Conservation (phyloP, 2,329 filamentous ascomycete species). For the Penicillium capsulatum region DNA sequence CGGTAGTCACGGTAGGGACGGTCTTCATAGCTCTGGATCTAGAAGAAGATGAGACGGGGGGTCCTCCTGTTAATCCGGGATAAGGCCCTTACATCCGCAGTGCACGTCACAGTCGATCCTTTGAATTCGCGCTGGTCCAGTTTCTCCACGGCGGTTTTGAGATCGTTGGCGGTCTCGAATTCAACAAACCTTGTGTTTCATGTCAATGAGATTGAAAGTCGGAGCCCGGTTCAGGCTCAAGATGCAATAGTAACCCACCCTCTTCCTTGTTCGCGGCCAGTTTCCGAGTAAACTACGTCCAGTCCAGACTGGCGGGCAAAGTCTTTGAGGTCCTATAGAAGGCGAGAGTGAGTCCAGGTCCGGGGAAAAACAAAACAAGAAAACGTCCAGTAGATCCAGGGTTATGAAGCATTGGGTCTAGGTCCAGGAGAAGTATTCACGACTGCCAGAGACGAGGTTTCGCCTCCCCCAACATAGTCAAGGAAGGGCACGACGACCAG, state of each 20-base stretch:
- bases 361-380: conserved; percentile 48
- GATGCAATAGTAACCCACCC: conserved; percentile 60
- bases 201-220: conserved; percentile 22
- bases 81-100: conserved; percentile 68
- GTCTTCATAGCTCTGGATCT: conserved; percentile 69
- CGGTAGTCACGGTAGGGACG: conserved; percentile 67
- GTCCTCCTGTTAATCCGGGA: conserved; percentile 17
- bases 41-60: conserved; percentile 27
- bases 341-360: conserved; percentile 69
- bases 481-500: no score
- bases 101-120: conserved; percentile 77
- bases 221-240: conserved; percentile 16
- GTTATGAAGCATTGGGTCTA: conserved; percentile 10
- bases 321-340: conserved; percentile 97
- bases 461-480: no score
- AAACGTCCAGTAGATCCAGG: conserved; percentile 16
- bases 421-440: conserved; percentile 5
- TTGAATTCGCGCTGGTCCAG: conserved; percentile 92
- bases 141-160: conserved; percentile 90
- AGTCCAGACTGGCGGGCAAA: conserved; percentile 95
- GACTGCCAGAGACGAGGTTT: conserved; percentile 6
- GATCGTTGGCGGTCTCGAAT: conserved; percentile 86
- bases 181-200: conserved; percentile 74
- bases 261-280: conserved; percentile 85
- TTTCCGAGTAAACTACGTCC: conserved; percentile 97